Conservation (phyloP, 176 grass and related monocot species). For the Coix lacrymajobi region DNA sequence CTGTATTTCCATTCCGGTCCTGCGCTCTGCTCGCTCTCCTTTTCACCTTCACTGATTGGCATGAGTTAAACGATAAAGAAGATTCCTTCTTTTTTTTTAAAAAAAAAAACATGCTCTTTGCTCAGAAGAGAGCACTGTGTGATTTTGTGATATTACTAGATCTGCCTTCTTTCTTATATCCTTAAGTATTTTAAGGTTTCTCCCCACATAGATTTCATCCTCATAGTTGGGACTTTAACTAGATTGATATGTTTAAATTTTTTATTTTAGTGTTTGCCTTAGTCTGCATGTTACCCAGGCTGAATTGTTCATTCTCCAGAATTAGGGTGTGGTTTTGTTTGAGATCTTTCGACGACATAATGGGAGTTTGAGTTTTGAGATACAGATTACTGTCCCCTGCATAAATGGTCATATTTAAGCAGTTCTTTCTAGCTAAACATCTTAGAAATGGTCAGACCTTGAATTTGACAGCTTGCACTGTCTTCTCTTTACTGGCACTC, state of each 20-base stretch:
- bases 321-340: not conserved
- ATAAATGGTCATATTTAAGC: not conserved
- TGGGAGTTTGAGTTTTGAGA: not conserved
- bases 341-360: not conserved
- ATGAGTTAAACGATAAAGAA: not conserved
- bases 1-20: slow-evolving; percentile 13
- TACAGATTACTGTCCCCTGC: not conserved
- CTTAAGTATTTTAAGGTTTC: not conserved
- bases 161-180: not conserved
- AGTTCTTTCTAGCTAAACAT: not conserved
- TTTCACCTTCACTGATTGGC: slow-evolving; percentile 12
- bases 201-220: not conserved
- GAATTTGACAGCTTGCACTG: not conserved
- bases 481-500: not conserved
- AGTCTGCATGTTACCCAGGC: not conserved
- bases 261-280: not conserved
- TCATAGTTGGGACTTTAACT: not conserved
- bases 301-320: not conserved
- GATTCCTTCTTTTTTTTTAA: slow-evolving; percentile 4
- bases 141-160: slow-evolving; percentile 7
- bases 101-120: slow-evolving; percentile 10
- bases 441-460: not conserved
- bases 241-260: not conserved
- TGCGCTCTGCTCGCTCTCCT: too few relatives aligned
- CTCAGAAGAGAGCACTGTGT: slow-evolving; percentile 4